phyloP scores from a whole-genome alignment of 345 rosid genomes.

The Acer campestre region DNA sequence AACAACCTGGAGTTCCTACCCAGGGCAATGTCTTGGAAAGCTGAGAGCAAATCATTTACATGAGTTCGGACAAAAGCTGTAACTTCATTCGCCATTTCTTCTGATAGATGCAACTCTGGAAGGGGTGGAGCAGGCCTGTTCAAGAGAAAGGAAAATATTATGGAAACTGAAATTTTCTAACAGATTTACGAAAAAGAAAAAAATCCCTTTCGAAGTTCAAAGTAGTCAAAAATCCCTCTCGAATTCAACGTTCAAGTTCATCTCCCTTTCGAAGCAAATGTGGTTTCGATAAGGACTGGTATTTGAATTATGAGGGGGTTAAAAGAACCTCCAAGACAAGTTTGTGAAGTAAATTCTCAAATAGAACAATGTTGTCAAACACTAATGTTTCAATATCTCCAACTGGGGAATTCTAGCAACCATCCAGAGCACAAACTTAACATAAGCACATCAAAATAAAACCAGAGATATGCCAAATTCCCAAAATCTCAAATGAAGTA shows the following conservation, averaged over 20 bases:
- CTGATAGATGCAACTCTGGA: constrained; percentile 71
- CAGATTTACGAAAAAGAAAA: background rate
- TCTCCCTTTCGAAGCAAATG: background rate
- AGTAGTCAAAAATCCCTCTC: no score
- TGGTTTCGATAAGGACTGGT: constrained; percentile 1
- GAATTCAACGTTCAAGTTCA: no score
- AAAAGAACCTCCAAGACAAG: no score
- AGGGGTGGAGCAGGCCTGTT: constrained; percentile 95
- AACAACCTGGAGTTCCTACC: constrained; percentile 71
- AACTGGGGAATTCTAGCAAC: background rate
- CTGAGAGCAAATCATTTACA: constrained; percentile 62
- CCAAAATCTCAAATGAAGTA: background rate
- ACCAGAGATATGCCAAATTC: background rate
- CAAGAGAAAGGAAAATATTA: constrained; percentile 10
- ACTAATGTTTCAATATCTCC: background rate
- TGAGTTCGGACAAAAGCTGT: constrained; percentile 45
- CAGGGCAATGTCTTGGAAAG: constrained; percentile 70
- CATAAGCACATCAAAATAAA: background rate
- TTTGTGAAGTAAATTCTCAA: background rate
- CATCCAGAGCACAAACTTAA: background rate
- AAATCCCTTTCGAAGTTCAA: no score
- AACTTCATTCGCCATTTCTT: constrained; percentile 55
- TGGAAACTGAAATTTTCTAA: constrained; percentile 17
- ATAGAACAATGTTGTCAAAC: background rate
- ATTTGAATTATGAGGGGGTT: no score